Evolutionary conservation across 148 eudicot species (phyloP), one percentile per base, ranked within the genome.

Genomic region (Oxyria digyna): DNA sequence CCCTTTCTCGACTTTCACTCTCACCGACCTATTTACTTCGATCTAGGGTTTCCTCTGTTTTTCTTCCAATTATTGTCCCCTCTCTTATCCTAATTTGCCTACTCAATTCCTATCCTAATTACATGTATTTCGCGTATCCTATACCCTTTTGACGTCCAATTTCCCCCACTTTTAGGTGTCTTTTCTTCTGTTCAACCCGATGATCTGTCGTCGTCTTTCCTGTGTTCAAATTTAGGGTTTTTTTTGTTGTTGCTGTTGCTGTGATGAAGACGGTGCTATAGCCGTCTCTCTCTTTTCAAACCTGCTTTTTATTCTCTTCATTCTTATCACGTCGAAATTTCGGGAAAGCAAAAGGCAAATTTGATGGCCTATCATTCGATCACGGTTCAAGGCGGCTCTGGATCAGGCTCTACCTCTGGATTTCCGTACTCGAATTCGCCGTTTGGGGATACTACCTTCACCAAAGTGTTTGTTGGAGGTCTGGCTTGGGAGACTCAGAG

Each of bases 401-500:
- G 89, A 67, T 78, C 92, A 21, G 78, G 85, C 59, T 77, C 91
- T 2, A 80, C 89, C 46, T 79, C 82, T 0, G 90, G 96, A 40
- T 77, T 84, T 17, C 83, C 82, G 6, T 84, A 70, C 71, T 37
- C 78, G 74, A 82, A 85, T 76, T 78, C 87, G 15, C 91, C 84
- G 65, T 89, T 89, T 52, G 95, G 91, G n/a, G 98, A 93, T 23
- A 88, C 97, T 2, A 90, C 98, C 17, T 81, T 72, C 74, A 94
- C 97, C 3, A 94, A 94, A 69, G 96, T 94, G 18, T 94, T 94
- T 55, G 97, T 94, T 0, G 97, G 98, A 12, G 99, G 99, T 32
- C 79, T 94, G 20, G 99, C 99, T 29, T 94, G 99, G 99, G 99
- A 94, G 73, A 94, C 99, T 2, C 87, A 88, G 67, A 94, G 92